Base-by-base conservation (phyloP, 192 early-diverging fungal genomes). In the Mortierella hygrophila region DNA sequence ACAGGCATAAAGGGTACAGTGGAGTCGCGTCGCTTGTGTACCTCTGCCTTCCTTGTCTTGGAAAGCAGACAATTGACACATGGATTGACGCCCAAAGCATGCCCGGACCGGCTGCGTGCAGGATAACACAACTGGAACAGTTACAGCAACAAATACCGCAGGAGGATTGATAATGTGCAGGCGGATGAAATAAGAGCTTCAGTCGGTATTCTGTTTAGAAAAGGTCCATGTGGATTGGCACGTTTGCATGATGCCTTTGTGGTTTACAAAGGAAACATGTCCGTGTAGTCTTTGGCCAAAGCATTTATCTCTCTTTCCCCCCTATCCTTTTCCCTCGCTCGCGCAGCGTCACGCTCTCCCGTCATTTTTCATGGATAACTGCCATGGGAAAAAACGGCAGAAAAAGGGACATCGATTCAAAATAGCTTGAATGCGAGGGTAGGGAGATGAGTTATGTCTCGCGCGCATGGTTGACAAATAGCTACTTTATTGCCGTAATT, bases 81-180 rank as follows among this genome's bases (percentile, higher is more conserved):
- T 60, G 23, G 8, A 60, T n/a, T 60, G 60, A 65, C 60, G 60
- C 60, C 60, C 60, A 65, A 32, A 65, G 60, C 60, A 65, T 65
- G 29, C 8, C 29, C 29, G 29, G 29, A 65, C 60, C 29, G 60
- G 60, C 60, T 65, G 29, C 60, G 60, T 26, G 35, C 13, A 15
- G 9, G 29, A 32, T 29, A 57, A 57, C n/a, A 57, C n/a, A 57
- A 26, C 60, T 11, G 60, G 60, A 35, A 29, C 29, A 15, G 60
- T 32, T 32, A 65, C 13, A 29, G 29, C 26, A 65, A 29, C 60
- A 65, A 26, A 32, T 29, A 65, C 11, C 60, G 26, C 60, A 65
- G 60, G 60, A 32, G 60, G 60, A 65, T 65, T 65, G 60, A 65
- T 65, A 65, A 65, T 65, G 60, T 65, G 60, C 29, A 32, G n/a